Base-by-base conservation (phyloP, 805 yeast species). In the Brettanomyces custersianus region DNA sequence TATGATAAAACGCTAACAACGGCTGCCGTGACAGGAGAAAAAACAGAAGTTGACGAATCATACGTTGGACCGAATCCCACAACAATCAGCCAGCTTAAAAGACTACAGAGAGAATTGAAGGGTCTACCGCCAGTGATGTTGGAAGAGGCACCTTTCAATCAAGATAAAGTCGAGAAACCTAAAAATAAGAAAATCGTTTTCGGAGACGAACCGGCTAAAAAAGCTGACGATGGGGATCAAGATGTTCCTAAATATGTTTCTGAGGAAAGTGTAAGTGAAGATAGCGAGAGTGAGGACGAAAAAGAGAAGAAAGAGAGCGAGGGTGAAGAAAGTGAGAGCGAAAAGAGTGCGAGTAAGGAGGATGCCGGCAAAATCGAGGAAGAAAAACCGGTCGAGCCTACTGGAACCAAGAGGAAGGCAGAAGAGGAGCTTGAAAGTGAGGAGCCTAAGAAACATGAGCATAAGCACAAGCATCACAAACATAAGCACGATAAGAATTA, bases 51-150 rank as follows among this genome's bases (percentile, higher is more conserved):
- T 12, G 21, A 8, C n/a, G 18, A 13, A 20, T 13, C 23, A 12
- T 52, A 52, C 36, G 32, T 41, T 4, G 59, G 59, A 6, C 51
- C 55, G 1, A 50, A 47, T 20, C 41, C 54, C 13, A 48, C 59
- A 4, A 49, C 45, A 5, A 37, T 57, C 15, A 49, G 58, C 26
- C 64, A 59, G 37, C 38, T 60, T 35, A 59, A 58, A 35, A 54
- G 65, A 41, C 44, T 59, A 22, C 63, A 59, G 38, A 50, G 65
- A 46, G 63, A 57, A 28, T 42, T 60, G 13, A 46, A 62, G 37
- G 65, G 65, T 3, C 36, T 60, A 23, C 62, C 63, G 6, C 65
- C 65, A 4, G 42, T 60, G 11, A 40, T 59, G 29, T 39, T 51
- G 13, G 62, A 53, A 17, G 47, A 45, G 8, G 34, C 40, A 22